Base-by-base conservation (phyloP, 805 yeast genomes). In the Groenewaldozyma salmanticensis region DNA sequence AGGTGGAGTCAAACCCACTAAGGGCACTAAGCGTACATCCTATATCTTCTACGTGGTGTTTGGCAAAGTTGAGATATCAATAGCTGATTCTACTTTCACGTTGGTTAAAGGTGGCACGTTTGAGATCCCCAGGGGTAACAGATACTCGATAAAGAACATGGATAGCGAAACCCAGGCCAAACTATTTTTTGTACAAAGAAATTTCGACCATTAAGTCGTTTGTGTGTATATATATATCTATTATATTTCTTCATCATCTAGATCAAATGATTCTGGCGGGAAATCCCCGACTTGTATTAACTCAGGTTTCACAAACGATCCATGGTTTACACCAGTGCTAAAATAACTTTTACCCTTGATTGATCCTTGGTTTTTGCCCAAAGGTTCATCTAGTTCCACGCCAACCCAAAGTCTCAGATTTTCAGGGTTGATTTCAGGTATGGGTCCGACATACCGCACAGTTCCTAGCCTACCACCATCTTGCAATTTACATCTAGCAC, bases 291-390 rank as follows among this genome's bases (percentile, higher is more conserved):
- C 74, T 45, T 78, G 79, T 3, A 88, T 78, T 39, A 67, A 70
- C 7, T 58, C 60, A 0, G 96, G 94, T 44, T 74, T 74, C 11
- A 87, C 75, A 58, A 90, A 85, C 4, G 86, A 77, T 4, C 96
- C 96, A 52, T 83, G 78, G 17, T 71, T 70, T 0, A 52, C 53
- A 4, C 54, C 53, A 24, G 86, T 75, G 3, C 63, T 53, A 55
- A 90, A 88, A 48, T 82, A 71, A 27, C 67, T 52, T 1, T 50
- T 56, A 0, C 84, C 87, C 27, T 76, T 74, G 31, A 86, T 64
- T 17, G 75, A 61, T 0, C 97, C 97, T 54, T 85, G 75, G 53
- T 88, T 85, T 58, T 81, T 85, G 4, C 97, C 97, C 5, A 73
- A 71, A 0, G 96, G 90, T 50, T 82, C 86, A 51, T 83, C 92